A percentile compares a stretch with the other conserved stretches of the same genome.
Conservation (phyloP, 208 protist genomes). For the Acanthamoeba healyi region DNA sequence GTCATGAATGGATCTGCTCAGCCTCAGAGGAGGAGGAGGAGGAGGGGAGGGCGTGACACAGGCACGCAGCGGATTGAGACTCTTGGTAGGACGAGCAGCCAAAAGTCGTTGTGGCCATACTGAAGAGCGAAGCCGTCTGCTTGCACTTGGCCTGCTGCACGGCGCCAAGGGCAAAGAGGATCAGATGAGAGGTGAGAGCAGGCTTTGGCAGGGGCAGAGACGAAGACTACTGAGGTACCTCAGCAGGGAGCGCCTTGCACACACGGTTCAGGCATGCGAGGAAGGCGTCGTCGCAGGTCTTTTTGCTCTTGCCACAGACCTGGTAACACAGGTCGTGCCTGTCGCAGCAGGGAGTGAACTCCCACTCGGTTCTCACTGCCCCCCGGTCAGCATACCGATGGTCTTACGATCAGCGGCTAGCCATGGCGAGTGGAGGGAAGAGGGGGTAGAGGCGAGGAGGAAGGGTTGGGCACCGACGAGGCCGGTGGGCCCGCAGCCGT, state of each 20-base stretch:
- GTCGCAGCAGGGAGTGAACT: neutral
- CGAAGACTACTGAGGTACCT: too few relatives aligned
- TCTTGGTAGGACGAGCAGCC: neutral
- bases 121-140: neutral
- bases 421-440: neutral
- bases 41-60: too few relatives aligned
- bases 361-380: neutral
- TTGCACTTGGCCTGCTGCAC: neutral
- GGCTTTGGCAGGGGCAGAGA: too few relatives aligned
- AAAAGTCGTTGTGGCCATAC: neutral
- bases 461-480: neutral
- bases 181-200: neutral
- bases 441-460: neutral
- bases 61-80: neutral
- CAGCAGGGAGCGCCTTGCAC: neutral
- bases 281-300: neutral
- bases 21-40: too few relatives aligned
- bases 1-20: too few relatives aligned
- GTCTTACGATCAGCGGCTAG: too few relatives aligned
- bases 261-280: neutral
- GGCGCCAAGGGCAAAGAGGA: too few relatives aligned
- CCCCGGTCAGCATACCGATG: neutral
- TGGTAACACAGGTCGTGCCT: neutral
- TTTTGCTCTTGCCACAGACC: slow-evolving; percentile 6
- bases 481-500: slow-evolving; percentile 17